These are phyloP conservation scores for Penicillium samsonianum DNA, from an alignment of 495 filamentous ascomycete genomes.

Conservation along the genomic window DNA sequence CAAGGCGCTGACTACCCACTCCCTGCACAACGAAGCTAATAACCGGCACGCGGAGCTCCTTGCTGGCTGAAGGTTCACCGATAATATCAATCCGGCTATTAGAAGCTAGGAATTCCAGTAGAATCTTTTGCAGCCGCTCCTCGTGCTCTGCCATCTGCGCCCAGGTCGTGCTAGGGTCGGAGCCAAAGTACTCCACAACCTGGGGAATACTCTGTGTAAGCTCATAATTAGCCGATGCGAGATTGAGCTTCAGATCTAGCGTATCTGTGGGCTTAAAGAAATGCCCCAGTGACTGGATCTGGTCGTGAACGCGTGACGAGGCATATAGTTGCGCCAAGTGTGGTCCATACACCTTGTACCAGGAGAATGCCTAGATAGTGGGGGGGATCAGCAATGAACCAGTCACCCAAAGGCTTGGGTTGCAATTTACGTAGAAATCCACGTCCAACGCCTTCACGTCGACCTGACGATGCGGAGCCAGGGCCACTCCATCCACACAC, in stretches of 20 bases:
- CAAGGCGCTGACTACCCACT: conserved; percentile 54
- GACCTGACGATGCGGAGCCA: conserved; percentile 66
- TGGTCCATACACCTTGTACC: conserved; percentile 77
- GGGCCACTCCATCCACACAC: conserved; percentile 65
- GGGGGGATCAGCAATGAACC: not conserved
- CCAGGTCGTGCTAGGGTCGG: conserved; percentile 46
- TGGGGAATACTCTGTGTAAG: conserved; percentile 58
- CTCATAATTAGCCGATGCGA: conserved; percentile 68
- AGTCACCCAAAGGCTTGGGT: conserved; percentile 49
- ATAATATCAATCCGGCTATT: conserved; percentile 54
- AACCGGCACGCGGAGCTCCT: conserved; percentile 57
- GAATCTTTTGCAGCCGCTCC: conserved; percentile 53
- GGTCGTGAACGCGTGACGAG: conserved; percentile 41
- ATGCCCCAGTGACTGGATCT: conserved; percentile 59
- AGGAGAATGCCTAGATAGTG: conserved; percentile 52
- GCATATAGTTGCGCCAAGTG: conserved; percentile 70
- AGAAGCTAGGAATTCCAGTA: conserved; percentile 56
- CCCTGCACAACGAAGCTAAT: conserved; percentile 66
- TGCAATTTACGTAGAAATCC: conserved; percentile 63
- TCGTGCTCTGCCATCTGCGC: conserved; percentile 58
- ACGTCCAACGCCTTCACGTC: conserved; percentile 66
- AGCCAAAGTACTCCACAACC: conserved; percentile 57
- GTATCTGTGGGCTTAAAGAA: conserved; percentile 63
- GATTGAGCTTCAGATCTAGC: conserved; percentile 63
- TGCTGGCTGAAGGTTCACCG: conserved; percentile 51